Evolutionary conservation across 441 rosid species (phyloP).

Genomic region (Bruguiera hainesii): DNA sequence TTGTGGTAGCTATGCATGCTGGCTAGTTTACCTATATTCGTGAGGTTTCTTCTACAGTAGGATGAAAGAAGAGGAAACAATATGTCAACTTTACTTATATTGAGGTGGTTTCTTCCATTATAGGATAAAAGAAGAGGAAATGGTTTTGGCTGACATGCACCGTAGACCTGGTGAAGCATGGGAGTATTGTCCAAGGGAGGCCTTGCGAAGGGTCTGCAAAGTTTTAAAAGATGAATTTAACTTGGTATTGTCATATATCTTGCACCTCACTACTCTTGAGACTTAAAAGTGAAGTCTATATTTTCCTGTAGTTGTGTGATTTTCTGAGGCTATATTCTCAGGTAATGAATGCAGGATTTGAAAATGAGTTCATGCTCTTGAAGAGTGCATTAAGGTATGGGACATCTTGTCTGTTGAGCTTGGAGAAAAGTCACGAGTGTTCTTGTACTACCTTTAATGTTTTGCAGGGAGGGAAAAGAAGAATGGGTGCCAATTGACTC

Average conservation of each 20-base stretch:
- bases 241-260: conserved; percentile 45
- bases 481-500: conserved; percentile 83
- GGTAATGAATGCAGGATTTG: conserved; percentile 97
- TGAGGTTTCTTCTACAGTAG: neutral
- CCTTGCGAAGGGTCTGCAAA: conserved; percentile 63
- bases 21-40: no score
- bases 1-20: no score
- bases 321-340: conserved; percentile 28
- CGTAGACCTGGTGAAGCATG: conserved; percentile 79
- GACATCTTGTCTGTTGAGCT: conserved; percentile 4
- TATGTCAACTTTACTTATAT: neutral
- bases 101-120: conserved; percentile 13
- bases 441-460: neutral
- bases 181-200: conserved; percentile 95
- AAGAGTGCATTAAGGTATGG: conserved; percentile 57
- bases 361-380: conserved; percentile 83
- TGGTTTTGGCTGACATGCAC: conserved; percentile 96
- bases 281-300: conserved; percentile 4
- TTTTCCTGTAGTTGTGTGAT: conserved; percentile 10
- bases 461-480: conserved; percentile 75
- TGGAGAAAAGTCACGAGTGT: neutral
- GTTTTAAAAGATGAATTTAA: conserved; percentile 80
- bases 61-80: neutral
- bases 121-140: conserved; percentile 76
- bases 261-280: conserved; percentile 5